Evolutionary conservation across 257 asterid species (phyloP).

Genomic region (Gentiana dahurica): DNA sequence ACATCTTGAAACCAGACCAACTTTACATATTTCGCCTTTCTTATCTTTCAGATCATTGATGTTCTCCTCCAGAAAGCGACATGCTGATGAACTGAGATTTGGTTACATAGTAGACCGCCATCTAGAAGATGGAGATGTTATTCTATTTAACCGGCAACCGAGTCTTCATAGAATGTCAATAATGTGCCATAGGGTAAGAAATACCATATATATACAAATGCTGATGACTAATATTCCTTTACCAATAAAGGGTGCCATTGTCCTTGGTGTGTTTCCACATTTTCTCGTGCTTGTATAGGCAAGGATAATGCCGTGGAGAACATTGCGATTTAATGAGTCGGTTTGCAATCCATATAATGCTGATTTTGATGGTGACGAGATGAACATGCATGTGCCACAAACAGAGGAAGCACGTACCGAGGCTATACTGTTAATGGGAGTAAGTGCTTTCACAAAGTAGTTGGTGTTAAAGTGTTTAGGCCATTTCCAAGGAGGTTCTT

Average conservation of each 20-base stretch:
- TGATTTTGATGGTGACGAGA: constrained; percentile 99
- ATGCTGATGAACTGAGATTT: constrained; percentile 71
- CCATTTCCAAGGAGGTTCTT: too few relatives aligned
- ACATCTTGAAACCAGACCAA: too few relatives aligned
- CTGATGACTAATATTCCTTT: neutral
- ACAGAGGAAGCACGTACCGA: constrained; percentile 96
- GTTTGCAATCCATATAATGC: constrained; percentile 98
- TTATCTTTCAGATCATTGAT: constrained; percentile 39
- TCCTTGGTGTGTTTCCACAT: neutral
- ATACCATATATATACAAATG: constrained; percentile 5
- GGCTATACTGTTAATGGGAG: constrained; percentile 97
- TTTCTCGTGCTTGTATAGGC: constrained; percentile 42
- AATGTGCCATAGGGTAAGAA: constrained; percentile 81
- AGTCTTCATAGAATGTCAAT: constrained; percentile 97
- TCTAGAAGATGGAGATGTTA: constrained; percentile 84
- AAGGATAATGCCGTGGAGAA: constrained; percentile 99
- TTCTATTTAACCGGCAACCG: constrained; percentile 89
- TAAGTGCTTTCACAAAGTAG: constrained; percentile 12
- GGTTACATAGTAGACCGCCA: constrained; percentile 82
- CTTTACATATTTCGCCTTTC: neutral
- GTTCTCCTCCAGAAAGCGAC: constrained; percentile 43
- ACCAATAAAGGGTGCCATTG: neutral
- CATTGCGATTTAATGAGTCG: constrained; percentile 92
- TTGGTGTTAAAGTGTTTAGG: too few relatives aligned
- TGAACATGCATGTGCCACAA: constrained; percentile 99